Evolutionary conservation across 805 yeast species (phyloP).

Genomic region (Priceomyces carsonii): DNA sequence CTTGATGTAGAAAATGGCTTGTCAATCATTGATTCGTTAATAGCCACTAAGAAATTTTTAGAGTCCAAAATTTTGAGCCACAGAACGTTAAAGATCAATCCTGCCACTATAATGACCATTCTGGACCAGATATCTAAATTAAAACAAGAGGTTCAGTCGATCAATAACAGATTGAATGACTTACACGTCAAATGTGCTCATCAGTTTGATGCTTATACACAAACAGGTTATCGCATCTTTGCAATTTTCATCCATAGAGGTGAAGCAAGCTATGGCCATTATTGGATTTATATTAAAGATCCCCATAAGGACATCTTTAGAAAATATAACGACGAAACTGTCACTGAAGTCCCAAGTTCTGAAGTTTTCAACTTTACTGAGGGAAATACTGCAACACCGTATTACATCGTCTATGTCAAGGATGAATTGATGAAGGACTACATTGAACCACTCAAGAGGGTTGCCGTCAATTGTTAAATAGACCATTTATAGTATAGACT

Average conservation of each 20-base stretch:
- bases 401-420: conserved; percentile 81
- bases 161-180: conserved; percentile 42
- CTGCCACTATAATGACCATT: conserved; percentile 49
- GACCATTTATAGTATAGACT: conserved; percentile 3
- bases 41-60: conserved; percentile 58
- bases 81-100: conserved; percentile 36
- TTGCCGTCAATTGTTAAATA: conserved; percentile 10
- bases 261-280: conserved; percentile 94
- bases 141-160: conserved; percentile 42
- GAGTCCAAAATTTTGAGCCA: conserved; percentile 40
- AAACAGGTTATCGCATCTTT: conserved; percentile 77
- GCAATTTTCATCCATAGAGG: conserved; percentile 96
- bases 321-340: conserved; percentile 93
- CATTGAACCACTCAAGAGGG: conserved; percentile 67
- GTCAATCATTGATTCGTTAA: conserved; percentile 43
- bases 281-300: conserved; percentile 93
- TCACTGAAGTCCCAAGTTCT: conserved; percentile 68
- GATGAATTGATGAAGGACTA: conserved; percentile 54
- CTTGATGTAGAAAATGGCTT: conserved; percentile 39
- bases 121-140: conserved; percentile 48
- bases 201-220: conserved; percentile 63
- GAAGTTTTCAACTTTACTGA: conserved; percentile 68
- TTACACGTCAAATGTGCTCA: conserved; percentile 51
- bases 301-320: conserved; percentile 66
- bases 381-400: conserved; percentile 90